phyloP scores from a whole-genome alignment of 73 alveolate genomes.

The Paramecium pentaurelia region DNA sequence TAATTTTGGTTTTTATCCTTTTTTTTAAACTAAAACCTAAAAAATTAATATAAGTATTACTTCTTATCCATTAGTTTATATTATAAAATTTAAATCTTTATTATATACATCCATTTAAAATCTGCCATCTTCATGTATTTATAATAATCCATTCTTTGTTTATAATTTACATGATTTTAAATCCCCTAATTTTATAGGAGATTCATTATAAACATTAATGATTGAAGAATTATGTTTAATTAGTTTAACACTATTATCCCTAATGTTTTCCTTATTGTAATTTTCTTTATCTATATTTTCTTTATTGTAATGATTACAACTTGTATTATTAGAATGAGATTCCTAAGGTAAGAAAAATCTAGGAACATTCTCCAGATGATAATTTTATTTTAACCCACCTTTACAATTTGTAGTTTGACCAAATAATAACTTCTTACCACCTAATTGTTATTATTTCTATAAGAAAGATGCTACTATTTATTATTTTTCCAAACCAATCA shows the following conservation, averaged over 20 bases:
- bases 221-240: background rate
- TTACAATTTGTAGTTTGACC: background rate
- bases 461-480: background rate
- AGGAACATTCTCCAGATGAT: background rate
- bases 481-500: background rate
- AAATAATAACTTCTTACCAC: background rate
- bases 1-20: background rate
- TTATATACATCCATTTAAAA: conserved; percentile 14
- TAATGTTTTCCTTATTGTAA: background rate
- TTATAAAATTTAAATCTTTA: background rate
- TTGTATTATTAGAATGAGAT: background rate
- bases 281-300: background rate
- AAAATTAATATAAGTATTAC: background rate
- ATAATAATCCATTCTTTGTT: background rate
- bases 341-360: conserved; percentile 4
- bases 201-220: background rate
- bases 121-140: conserved; percentile 31
- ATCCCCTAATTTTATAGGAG: conserved; percentile 5
- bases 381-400: background rate
- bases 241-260: background rate
- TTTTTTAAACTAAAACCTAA: background rate
- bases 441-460: background rate
- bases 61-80: background rate
- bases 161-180: background rate
- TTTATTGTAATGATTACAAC: conserved; percentile 10